Evolutionary conservation across 208 protist species (phyloP), one percentile per base, ranked within the genome.

Genomic region (Leishmania lainsoni): DNA sequence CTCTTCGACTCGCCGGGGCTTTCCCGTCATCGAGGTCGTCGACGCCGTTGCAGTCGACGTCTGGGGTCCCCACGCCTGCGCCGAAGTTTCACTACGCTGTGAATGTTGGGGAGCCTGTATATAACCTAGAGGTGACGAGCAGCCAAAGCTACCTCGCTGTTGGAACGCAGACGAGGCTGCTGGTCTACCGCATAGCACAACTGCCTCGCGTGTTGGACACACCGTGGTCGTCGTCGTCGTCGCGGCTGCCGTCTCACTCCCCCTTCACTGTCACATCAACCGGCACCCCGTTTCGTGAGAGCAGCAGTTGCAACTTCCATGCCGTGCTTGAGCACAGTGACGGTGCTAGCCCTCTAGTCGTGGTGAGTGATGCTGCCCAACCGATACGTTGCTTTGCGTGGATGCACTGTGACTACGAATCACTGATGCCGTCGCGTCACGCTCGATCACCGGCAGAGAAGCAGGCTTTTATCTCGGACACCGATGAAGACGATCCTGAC

Each of bases 381-480:
- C 82, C 82, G 5, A 17, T 85, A 6, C 82, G 77, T 5, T 81
- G 78, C 73, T 85, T 85, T 79, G 71, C 82, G 42, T 85, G 82
- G 82, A 85, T 85, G 82, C 52, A 58, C 26, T 85, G 82, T 48
- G 82, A 85, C 48, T 85, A 85, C 54, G 82, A 85, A 17, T 66
- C 71, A 0, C 52, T 81, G 42, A n/a, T 71, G 59, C 76, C 32
- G 22, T 68, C 76, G 63, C 20, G 32, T 51, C n/a, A 59, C 20
- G 54, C 35, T 17, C 10, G 74, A 16, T 17, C 54, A n/a, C 29
- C 52, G 49, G 63, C 29, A 35, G 35, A 61, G 51, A 54, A 42
- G 72, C 72, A 61, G 5, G 29, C 9, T 6, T 8, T 26, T n/a
- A n/a, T 76, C 72, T 76, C 72, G 52, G 48, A 76, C 17, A 45